Conservation (phyloP, 2,329 filamentous ascomycete genomes). For the Xylaria hypoxylon region DNA sequence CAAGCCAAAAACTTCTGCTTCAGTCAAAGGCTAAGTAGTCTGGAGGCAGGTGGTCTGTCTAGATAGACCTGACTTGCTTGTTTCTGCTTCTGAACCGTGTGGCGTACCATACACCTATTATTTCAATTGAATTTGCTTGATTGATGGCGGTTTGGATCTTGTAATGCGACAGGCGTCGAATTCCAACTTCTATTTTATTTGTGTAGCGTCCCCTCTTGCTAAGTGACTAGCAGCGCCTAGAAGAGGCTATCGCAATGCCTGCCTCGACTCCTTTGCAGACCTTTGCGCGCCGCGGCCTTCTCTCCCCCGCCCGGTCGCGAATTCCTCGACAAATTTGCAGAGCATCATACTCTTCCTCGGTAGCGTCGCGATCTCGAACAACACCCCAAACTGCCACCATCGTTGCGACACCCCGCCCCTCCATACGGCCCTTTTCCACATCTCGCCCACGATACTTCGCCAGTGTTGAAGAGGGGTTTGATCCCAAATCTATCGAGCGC, state of each 20-base stretch:
- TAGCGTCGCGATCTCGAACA: constrained; percentile 32
- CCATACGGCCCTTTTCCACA: constrained; percentile 54
- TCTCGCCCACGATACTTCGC: constrained; percentile 47
- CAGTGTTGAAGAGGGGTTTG: constrained; percentile 67
- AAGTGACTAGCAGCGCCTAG: background rate
- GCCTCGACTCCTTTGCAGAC: constrained; percentile 46
- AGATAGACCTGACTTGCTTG: background rate
- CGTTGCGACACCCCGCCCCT: constrained; percentile 31
- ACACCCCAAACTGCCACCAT: constrained; percentile 34
- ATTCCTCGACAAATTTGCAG: constrained; percentile 35
- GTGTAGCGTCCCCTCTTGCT: background rate
- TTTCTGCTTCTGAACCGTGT: constrained; percentile 2
- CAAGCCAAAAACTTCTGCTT: constrained; percentile 20
- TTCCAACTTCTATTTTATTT: background rate
- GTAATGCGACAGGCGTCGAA: constrained; percentile 10
- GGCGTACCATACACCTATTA: background rate
- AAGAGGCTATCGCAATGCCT: constrained; percentile 42
- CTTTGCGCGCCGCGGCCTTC: constrained; percentile 45
- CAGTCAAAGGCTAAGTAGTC: background rate
- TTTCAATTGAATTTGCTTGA: background rate
- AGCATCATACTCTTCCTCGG: constrained; percentile 44
- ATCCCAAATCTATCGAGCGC: constrained; percentile 78
- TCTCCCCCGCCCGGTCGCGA: constrained; percentile 42
- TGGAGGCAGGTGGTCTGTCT: background rate
- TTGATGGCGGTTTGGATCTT: constrained; percentile 7